Percentiles rank a stretch among this genome's conserved stretches.
Evolutionary conservation across 2,329 filamentous ascomycete species (phyloP).

Genomic region (Microthyrium microscopicum): DNA sequence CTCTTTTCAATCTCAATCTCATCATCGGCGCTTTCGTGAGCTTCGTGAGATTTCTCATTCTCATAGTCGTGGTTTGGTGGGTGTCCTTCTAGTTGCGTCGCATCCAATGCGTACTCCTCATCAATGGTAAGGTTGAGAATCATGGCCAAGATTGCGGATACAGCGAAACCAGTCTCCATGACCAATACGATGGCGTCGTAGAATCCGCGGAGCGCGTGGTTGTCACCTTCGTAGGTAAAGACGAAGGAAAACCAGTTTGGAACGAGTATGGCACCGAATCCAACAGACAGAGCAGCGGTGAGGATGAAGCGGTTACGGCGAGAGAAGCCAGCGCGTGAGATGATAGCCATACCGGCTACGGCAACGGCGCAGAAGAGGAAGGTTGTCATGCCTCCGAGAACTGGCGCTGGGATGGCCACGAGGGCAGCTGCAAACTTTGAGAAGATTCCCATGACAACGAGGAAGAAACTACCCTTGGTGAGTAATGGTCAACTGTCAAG

Average conservation of each 20-base stretch:
- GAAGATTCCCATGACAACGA: slow-evolving; percentile 67
- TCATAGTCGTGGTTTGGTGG: too few species aligned
- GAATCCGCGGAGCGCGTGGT: slow-evolving; percentile 53
- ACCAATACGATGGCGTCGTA: slow-evolving; percentile 44
- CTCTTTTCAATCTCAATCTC: too few species aligned
- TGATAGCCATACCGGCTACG: slow-evolving; percentile 62
- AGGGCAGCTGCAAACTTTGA: slow-evolving; percentile 69
- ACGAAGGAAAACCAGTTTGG: slow-evolving; percentile 48
- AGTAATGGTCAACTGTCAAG: not conserved
- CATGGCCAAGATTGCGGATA: slow-evolving; percentile 58
- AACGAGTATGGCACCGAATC: slow-evolving; percentile 39
- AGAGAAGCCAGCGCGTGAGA: slow-evolving; percentile 55
- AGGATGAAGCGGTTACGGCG: slow-evolving; percentile 69
- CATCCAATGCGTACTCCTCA: slow-evolving; percentile 57
- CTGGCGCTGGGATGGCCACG: slow-evolving; percentile 49
- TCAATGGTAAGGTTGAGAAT: slow-evolving; percentile 57
- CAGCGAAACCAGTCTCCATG: slow-evolving; percentile 46
- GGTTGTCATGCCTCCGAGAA: slow-evolving; percentile 42
- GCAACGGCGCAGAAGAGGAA: slow-evolving; percentile 67
- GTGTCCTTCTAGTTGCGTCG: slow-evolving; percentile 13
- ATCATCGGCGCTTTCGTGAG: too few species aligned
- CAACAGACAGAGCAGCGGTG: slow-evolving; percentile 55
- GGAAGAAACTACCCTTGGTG: slow-evolving; percentile 50
- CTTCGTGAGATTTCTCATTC: too few species aligned
- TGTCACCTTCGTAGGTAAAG: slow-evolving; percentile 55